Conservation (phyloP, 345 rosid species). For the Syzygium grande region DNA sequence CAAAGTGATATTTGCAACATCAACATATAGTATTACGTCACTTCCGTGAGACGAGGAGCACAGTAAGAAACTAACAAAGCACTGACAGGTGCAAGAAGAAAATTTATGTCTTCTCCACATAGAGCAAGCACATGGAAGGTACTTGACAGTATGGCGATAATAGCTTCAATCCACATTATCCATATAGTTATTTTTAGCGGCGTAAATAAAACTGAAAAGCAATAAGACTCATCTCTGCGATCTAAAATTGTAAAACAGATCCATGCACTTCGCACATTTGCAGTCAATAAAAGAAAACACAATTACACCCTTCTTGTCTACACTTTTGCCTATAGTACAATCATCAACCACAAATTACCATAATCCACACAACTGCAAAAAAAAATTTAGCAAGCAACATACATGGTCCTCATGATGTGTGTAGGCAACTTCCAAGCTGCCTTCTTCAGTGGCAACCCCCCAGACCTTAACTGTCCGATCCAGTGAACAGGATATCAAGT, state of each 20-base stretch:
- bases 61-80: neutral
- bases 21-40: neutral
- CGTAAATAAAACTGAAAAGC: rapidly evolving
- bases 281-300: neutral
- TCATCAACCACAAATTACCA: neutral
- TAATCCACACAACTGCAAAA: neutral
- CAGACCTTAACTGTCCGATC: no score
- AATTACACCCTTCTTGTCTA: neutral
- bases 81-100: neutral
- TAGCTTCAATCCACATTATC: neutral
- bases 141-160: neutral
- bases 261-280: rapidly evolving
- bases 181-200: neutral
- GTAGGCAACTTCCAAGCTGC: no score
- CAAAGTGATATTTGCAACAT: neutral
- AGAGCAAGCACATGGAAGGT: neutral
- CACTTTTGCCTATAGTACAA: neutral
- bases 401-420: no score
- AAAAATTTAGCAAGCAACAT: no score
- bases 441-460: no score
- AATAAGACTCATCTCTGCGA: neutral
- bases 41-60: neutral
- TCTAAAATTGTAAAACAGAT: neutral
- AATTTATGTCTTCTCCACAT: neutral
- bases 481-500: no score